These are phyloP conservation scores for Diaporthe sp. DNA, from an alignment of 2,329 filamentous ascomycete genomes.

Conservation along the genomic window DNA sequence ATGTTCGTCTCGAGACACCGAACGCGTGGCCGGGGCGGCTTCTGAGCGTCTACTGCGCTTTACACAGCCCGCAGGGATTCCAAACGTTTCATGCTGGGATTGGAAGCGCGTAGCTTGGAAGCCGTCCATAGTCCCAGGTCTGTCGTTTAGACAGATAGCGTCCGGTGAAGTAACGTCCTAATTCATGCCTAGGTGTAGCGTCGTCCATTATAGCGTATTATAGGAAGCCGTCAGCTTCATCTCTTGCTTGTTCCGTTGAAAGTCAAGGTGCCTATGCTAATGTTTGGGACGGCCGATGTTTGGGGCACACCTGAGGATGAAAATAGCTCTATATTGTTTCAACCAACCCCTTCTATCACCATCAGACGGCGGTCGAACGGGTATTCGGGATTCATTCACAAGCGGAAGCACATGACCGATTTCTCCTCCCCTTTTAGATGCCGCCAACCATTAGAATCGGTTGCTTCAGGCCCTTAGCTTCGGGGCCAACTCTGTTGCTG, in stretches of 20 bases:
- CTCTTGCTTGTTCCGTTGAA: background rate
- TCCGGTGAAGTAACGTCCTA: background rate
- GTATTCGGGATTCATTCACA: background rate
- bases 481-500: background rate
- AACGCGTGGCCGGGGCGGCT: constrained; percentile 30
- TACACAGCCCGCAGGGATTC: constrained; percentile 3
- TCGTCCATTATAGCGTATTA: background rate
- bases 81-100: constrained; percentile 20
- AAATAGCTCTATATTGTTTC: constrained; percentile 26
- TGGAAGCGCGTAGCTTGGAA: background rate
- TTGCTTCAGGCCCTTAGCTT: background rate
- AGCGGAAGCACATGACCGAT: background rate
- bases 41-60: background rate
- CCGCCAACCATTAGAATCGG: background rate
- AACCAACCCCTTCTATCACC: constrained; percentile 6
- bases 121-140: background rate
- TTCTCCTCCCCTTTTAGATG: background rate
- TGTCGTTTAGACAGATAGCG: background rate
- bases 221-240: constrained; percentile 8
- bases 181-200: constrained; percentile 11
- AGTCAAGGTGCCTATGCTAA: background rate
- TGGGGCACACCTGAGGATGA: constrained; percentile 23
- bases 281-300: constrained; percentile 12
- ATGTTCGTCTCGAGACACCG: constrained; percentile 30
- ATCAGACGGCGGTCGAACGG: constrained; percentile 8